phyloP scores from a whole-genome alignment of 2,329 filamentous ascomycete species.

The Byssoonygena ceratinophila region DNA sequence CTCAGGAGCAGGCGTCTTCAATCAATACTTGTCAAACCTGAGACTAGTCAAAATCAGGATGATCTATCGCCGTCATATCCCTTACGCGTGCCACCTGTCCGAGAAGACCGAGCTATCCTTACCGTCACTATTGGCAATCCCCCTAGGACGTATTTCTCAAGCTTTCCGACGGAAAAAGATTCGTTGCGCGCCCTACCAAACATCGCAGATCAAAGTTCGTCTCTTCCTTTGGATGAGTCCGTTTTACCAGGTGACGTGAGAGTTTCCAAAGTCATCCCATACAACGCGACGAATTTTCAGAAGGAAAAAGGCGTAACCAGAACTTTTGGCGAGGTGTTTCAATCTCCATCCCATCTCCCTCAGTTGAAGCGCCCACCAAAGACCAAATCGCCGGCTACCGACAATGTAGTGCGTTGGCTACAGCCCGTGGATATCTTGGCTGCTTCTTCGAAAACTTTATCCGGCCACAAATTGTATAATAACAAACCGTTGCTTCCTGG shows the following conservation, averaged over 20 bases:
- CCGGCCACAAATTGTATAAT: constrained; percentile 33
- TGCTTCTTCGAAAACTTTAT: constrained; percentile 26
- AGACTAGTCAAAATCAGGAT: constrained; percentile 27
- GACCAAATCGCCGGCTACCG: constrained; percentile 25
- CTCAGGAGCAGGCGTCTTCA: constrained; percentile 49
- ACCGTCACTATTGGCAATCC: constrained; percentile 63
- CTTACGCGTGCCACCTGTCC: constrained; percentile 19
- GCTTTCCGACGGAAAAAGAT: constrained; percentile 47
- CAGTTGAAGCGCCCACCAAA: constrained; percentile 34
- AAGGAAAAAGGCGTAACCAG: constrained; percentile 26
- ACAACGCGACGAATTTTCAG: constrained; percentile 27
- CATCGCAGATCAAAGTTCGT: constrained; percentile 34
- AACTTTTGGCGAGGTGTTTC: constrained; percentile 39
- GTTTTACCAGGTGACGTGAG: constrained; percentile 65
- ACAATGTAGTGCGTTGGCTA: constrained; percentile 30
- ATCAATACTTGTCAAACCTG: constrained; percentile 28
- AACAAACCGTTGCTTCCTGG: constrained; percentile 32
- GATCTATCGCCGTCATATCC: constrained; percentile 16
- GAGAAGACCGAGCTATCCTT: constrained; percentile 52
- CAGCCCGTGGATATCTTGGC: constrained; percentile 33
- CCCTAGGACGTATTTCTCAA: constrained; percentile 74
- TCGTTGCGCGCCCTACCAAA: not conserved
- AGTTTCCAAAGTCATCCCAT: constrained; percentile 54
- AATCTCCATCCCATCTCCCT: constrained; percentile 30
- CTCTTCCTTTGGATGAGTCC: constrained; percentile 46